phyloP scores from a whole-genome alignment of 2,329 filamentous ascomycete species.

The Aspergillus melleus region DNA sequence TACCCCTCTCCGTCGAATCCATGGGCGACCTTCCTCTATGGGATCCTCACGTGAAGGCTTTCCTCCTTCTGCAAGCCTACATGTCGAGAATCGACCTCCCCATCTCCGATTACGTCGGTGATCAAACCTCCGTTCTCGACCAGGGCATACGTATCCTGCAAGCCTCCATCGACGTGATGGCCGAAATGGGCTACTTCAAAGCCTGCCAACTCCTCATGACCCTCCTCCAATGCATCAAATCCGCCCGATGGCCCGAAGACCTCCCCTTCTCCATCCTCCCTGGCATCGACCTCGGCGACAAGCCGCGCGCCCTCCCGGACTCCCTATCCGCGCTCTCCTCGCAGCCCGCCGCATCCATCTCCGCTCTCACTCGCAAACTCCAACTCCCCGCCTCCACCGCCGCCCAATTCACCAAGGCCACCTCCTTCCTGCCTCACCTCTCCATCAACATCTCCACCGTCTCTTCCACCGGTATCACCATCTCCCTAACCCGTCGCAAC shows the following conservation, averaged over 20 bases:
- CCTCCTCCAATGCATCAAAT: constrained; percentile 89
- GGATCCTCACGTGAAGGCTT: constrained; percentile 97
- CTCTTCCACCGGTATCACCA: constrained; percentile 61
- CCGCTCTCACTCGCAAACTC: constrained; percentile 29
- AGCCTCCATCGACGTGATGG: constrained; percentile 88
- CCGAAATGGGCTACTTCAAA: constrained; percentile 79
- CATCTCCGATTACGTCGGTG: constrained; percentile 95
- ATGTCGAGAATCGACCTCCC: constrained; percentile 91
- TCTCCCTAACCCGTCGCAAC: constrained; percentile 66
- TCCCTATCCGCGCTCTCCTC: constrained; percentile 34
- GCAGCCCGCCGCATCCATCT: constrained; percentile 26
- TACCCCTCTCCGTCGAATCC: constrained; percentile 66
- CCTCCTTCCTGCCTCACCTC: constrained; percentile 68
- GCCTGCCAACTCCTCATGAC: constrained; percentile 79
- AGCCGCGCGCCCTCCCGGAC: constrained; percentile 26
- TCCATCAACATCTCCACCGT: constrained; percentile 60
- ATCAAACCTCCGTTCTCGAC: constrained; percentile 84
- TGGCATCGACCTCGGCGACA: constrained; percentile 52
- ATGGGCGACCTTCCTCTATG: constrained; percentile 79
- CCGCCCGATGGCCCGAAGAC: constrained; percentile 85
- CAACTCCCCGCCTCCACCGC: constrained; percentile 24
- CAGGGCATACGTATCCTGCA: constrained; percentile 97
- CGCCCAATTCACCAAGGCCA: constrained; percentile 55
- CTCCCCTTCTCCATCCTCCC: constrained; percentile 77
- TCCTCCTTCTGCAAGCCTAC: constrained; percentile 89